phyloP scores from a whole-genome alignment of 83 land plant species.

The Diphasiastrum complanatum region DNA sequence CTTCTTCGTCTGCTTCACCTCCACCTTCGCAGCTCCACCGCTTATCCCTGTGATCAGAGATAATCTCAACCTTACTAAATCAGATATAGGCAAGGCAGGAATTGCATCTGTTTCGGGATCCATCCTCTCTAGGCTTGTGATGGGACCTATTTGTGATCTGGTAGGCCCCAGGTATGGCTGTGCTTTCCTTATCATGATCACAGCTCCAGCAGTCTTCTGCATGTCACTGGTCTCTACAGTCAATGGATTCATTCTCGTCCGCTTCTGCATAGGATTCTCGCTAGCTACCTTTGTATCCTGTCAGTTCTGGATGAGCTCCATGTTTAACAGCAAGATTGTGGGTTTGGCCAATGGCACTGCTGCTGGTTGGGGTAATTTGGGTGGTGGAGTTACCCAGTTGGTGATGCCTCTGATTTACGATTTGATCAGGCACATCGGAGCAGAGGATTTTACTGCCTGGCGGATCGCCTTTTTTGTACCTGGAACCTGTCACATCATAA shows the following conservation, averaged over 20 bases:
- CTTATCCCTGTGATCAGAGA: too few species aligned
- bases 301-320: constrained; percentile 3
- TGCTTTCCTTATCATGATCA: too few species aligned
- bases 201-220: too few species aligned
- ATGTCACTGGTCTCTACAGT: background rate
- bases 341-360: background rate
- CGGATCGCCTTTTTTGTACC: constrained; percentile 15
- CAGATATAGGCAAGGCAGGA: too few species aligned
- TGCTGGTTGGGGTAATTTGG: constrained; percentile 9
- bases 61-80: too few species aligned
- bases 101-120: too few species aligned
- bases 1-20: too few species aligned
- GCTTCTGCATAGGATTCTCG: constrained; percentile 10
- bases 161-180: too few species aligned
- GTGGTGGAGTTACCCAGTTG: constrained; percentile 5
- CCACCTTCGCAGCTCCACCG: too few species aligned
- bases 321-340: constrained; percentile 2
- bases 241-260: constrained; percentile 6
- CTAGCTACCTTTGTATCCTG: background rate
- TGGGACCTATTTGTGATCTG: too few species aligned
- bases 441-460: constrained; percentile 9
- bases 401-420: constrained; percentile 4
- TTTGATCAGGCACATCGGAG: constrained; percentile 16
- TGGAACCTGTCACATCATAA: background rate
- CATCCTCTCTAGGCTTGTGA: too few species aligned